These are phyloP conservation scores for Phytophthora quininea DNA, from an alignment of 352 stramenopile species.

Conservation along the genomic window DNA sequence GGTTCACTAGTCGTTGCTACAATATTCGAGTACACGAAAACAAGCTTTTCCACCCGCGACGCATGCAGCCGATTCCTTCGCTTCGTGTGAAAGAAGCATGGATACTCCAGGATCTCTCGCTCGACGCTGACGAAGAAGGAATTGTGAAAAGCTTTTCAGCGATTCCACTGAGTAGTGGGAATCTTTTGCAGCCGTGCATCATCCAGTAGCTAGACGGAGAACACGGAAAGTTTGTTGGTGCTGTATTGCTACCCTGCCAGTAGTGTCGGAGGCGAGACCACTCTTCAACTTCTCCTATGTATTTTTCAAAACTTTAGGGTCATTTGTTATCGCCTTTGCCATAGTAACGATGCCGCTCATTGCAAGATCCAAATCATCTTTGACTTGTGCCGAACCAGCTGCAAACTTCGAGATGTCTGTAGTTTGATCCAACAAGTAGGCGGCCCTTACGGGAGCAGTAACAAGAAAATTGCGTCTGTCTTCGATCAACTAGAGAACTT, in stretches of 20 bases:
- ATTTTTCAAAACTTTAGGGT: not conserved
- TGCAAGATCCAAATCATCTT: not conserved
- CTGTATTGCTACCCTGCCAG: not conserved
- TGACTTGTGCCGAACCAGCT: not conserved
- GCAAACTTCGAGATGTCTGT: not conserved
- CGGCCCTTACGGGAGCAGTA: too few species aligned
- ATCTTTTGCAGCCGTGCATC: not conserved
- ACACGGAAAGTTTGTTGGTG: not conserved
- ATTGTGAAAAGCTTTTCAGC: not conserved
- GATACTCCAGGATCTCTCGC: not conserved
- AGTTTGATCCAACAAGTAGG: not conserved
- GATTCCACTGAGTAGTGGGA: not conserved
- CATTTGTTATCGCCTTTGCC: not conserved
- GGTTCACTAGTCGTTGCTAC: not conserved
- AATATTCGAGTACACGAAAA: not conserved
- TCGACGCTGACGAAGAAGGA: not conserved
- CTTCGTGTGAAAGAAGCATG: not conserved
- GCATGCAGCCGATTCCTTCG: not conserved
- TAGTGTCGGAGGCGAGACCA: not conserved
- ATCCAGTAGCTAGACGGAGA: not conserved
- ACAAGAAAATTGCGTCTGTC: too few species aligned
- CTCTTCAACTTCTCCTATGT: not conserved
- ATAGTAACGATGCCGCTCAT: not conserved
- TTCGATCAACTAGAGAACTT: too few species aligned
- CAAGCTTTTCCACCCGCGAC: not conserved